A percentile compares a stretch with the other conserved stretches of the same genome.
Evolutionary conservation across 371 early-diverging fungal species (phyloP).

Genomic region (Lichtheimia ramosa): DNA sequence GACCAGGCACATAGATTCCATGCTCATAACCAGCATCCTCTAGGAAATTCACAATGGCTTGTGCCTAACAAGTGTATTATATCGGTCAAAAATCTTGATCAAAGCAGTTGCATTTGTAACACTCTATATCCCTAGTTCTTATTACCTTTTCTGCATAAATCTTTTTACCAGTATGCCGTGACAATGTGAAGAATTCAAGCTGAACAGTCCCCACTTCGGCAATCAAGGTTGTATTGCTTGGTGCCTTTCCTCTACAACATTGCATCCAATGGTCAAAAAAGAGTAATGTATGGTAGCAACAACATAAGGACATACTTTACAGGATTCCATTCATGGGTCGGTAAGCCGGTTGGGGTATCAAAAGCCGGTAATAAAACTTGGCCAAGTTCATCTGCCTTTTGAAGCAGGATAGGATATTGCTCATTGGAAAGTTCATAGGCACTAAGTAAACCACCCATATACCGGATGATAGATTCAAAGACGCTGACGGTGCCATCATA

Average conservation of each 20-base stretch:
- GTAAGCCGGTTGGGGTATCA: conserved; percentile 62
- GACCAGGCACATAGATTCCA: conserved; percentile 51
- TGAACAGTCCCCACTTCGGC: conserved; percentile 89
- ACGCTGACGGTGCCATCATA: conserved; percentile 54
- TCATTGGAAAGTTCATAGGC: conserved; percentile 71
- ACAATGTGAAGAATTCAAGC: conserved; percentile 83
- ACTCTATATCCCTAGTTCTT: not conserved
- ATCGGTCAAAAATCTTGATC: not conserved
- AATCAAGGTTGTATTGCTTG: conserved; percentile 30
- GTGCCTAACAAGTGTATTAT: conserved; percentile 32
- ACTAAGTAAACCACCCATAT: conserved; percentile 84
- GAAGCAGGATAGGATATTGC: conserved; percentile 27
- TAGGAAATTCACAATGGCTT: conserved; percentile 47
- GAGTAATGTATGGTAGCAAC: conserved; percentile 35
- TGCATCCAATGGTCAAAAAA: not conserved
- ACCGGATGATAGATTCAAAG: conserved; percentile 91
- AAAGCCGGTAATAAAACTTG: conserved; percentile 57
- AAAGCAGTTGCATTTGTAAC: too few species aligned
- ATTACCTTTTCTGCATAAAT: conserved; percentile 59
- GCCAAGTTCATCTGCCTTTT: conserved; percentile 57
- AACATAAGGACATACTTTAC: conserved; percentile 15
- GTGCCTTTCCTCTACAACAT: conserved; percentile 17
- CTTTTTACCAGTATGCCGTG: conserved; percentile 67
- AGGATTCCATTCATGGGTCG: conserved; percentile 45
- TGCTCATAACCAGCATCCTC: conserved; percentile 38